Evolutionary conservation across 768 basidiomycete genomes (phyloP), one percentile per base, ranked within the genome.

Genomic region (Auricularia sp.): DNA sequence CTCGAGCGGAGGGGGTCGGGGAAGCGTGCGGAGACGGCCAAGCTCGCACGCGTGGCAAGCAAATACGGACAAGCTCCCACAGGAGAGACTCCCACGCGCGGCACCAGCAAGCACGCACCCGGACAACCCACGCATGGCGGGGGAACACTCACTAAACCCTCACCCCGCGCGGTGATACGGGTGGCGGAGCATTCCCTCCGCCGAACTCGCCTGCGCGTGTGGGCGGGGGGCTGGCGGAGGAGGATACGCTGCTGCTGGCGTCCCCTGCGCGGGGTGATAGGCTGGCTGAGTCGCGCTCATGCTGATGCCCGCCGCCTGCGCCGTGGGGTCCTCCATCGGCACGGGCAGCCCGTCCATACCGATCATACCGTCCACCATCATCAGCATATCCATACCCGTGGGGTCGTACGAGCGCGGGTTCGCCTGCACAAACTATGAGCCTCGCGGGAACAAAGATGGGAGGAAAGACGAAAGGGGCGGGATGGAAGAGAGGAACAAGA

Each of bases 251-350:
- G 47, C 47, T 51, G 62, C 47, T n/a, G 44, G 43, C 62, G 14
- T 29, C 34, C 11, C 44, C 62, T 5, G 62, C 14, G 47, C 36
- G 18, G 16, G 54, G 33, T 8, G 54, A 56, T 14, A 23, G 43
- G 4, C 23, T 34, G 34, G 7, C 35, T 10, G 47, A 43, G 34
- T 35, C n/a, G 61, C 29, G 29, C 61, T 35, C 42, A 44, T 63
- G 21, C 43, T 43, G 16, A 44, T 51, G 43, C n/a, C 21, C n/a
- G 62, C 29, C 18, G 23, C 62, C 53, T 5, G 62, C 54, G 43
- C 62, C 18, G 54, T 6, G 18, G 62, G 62, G 33, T 63, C 62
- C 14, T 63, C 62, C 12, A 63, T 33, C 14, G 62, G 21, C 14
- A 63, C 44, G 14, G 54, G 47, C 33, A 51, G 43, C n/a, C 44